These are phyloP conservation scores for Podospora bellae-mahoneyi DNA, from an alignment of 495 filamentous ascomycete species.

Conservation along the genomic window DNA sequence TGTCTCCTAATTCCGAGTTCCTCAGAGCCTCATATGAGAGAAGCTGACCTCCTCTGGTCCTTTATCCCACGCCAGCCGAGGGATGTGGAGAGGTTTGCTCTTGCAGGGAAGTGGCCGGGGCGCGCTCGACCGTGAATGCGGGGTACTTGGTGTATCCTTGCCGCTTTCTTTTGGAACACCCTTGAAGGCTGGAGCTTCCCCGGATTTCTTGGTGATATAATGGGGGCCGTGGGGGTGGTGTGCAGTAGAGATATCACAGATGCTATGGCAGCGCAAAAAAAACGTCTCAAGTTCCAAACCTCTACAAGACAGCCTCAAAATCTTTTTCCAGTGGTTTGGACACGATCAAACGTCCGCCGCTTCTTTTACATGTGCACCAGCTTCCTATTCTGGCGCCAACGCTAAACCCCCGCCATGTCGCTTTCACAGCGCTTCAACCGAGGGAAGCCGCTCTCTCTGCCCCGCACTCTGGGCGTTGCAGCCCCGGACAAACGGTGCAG, in stretches of 20 bases:
- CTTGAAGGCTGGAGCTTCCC: not conserved
- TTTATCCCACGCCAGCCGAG: slow-evolving; percentile 11
- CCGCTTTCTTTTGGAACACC: not conserved
- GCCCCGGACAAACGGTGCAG: slow-evolving; percentile 30
- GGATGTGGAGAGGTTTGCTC: slow-evolving; percentile 11
- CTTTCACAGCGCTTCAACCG: slow-evolving; percentile 24
- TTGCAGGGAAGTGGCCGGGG: slow-evolving; percentile 9
- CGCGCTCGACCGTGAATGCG: slow-evolving; percentile 15
- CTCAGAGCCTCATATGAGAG: not conserved
- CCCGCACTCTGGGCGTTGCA: slow-evolving; percentile 17
- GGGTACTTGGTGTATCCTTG: slow-evolving; percentile 15
- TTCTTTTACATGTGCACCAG: not conserved
- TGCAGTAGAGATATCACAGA: not conserved
- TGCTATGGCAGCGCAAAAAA: not conserved
- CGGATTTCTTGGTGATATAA: not conserved
- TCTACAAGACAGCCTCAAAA: not conserved
- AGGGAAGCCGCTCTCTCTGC: slow-evolving; percentile 34
- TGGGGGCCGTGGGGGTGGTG: not conserved
- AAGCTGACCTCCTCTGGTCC: not conserved
- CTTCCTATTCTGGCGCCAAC: slow-evolving; percentile 18
- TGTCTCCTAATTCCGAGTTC: not conserved
- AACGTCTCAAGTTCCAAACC: not conserved
- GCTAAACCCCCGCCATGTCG: not conserved
- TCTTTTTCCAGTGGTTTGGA: not conserved
- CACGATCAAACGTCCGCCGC: not conserved